Conservation (phyloP, 2,329 filamentous ascomycete species). For the Rhynchosporium graminicola region DNA sequence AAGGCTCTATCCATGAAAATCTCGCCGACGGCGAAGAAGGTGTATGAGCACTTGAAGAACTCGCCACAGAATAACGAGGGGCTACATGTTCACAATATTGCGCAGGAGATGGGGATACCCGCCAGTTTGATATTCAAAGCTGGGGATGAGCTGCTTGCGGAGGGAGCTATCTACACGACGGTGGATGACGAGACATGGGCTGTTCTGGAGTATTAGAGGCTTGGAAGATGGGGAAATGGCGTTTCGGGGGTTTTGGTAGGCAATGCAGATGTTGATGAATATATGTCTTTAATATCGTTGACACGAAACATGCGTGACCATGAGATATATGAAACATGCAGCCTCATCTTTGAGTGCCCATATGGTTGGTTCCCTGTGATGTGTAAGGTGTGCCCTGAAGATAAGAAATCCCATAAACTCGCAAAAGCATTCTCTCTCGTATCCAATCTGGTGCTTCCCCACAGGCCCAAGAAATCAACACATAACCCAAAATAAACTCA, state of each 20-base stretch:
- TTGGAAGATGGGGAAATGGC: conserved; percentile 20
- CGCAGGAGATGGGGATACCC: conserved; percentile 63
- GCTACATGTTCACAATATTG: conserved; percentile 77
- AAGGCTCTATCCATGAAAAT: conserved; percentile 45
- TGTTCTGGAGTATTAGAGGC: conserved; percentile 66
- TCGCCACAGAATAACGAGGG: conserved; percentile 77
- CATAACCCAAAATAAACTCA: not conserved
- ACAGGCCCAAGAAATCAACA: not conserved
- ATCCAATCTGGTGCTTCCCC: conserved; percentile 9
- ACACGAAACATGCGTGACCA: conserved; percentile 12
- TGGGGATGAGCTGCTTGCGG: conserved; percentile 75
- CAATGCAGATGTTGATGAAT: conserved; percentile 24
- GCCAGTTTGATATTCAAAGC: conserved; percentile 71
- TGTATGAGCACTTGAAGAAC: conserved; percentile 70
- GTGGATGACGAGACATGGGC: conserved; percentile 93
- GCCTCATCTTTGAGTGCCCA: too few species aligned
- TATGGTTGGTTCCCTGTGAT: too few species aligned
- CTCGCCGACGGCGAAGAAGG: conserved; percentile 61
- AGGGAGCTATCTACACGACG: conserved; percentile 84
- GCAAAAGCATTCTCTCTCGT: conserved; percentile 14
- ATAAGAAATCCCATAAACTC: not conserved
- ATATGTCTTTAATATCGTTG: conserved; percentile 15
- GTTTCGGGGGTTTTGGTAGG: conserved; percentile 26
- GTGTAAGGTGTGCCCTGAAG: too few species aligned
- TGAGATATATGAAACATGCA: conserved; percentile 5